A percentile compares a stretch with the other conserved stretches of the same genome.
Conservation (phyloP, 2,329 filamentous ascomycete genomes). For the Beauveria caledonica region DNA sequence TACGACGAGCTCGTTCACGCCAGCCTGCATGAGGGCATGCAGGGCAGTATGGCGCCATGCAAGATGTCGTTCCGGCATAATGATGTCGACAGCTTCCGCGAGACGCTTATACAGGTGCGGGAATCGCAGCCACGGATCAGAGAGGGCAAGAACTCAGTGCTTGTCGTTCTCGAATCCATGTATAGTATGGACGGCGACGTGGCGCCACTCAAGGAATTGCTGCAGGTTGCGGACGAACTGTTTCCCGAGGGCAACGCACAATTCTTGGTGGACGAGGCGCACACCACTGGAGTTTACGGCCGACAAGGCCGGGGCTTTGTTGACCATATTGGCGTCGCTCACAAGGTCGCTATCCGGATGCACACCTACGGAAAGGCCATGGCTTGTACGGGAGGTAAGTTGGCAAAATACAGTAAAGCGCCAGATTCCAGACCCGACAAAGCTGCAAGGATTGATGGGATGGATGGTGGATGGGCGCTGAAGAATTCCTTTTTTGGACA, state of each 20-base stretch:
- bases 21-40: constrained; percentile 1
- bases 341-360: constrained; percentile 36
- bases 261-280: constrained; percentile 47
- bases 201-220: constrained; percentile 26
- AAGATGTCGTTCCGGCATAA: constrained; percentile 7
- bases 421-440: background rate
- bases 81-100: constrained; percentile 29
- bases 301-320: constrained; percentile 40
- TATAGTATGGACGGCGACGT: constrained; percentile 39
- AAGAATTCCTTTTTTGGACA: background rate
- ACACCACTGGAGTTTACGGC: constrained; percentile 42
- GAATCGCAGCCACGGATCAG: constrained; percentile 21
- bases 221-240: constrained; percentile 24
- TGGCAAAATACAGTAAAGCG: background rate
- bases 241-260: constrained; percentile 29
- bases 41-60: background rate
- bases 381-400: constrained; percentile 26
- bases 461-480: background rate
- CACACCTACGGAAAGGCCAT: constrained; percentile 46
- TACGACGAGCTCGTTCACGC: constrained; percentile 8
- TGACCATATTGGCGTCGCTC: constrained; percentile 37
- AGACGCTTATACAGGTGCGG: constrained; percentile 23
- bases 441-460: background rate
- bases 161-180: constrained; percentile 30
- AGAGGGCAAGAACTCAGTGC: constrained; percentile 22